Evolutionary conservation across 2,329 filamentous ascomycete species (phyloP), one percentile per base, ranked within the genome.

Genomic region (Pseudogymnoascus sp.): DNA sequence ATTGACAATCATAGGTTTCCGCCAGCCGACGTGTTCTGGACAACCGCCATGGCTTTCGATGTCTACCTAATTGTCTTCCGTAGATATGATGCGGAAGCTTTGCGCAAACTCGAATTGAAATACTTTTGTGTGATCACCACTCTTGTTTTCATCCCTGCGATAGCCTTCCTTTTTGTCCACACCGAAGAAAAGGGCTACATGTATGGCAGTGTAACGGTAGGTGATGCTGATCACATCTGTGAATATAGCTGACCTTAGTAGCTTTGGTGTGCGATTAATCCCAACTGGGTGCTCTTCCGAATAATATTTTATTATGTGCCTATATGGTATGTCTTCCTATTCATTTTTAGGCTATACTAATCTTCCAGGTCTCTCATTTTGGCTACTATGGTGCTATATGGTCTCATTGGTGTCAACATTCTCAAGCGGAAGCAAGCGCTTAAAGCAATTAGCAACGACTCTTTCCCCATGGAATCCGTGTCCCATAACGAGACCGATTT

Each of bases 31-130:
- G 84, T 86, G 1, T 78, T 88, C 55, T 91, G 86, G 88, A 88
- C 86, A 1, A 78, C 92, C 64, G 84, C 87, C 63, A 92, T 93
- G 89, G 88, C 89, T 0, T 80, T 87, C 68, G 92, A 92, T 70
- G 90, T 93, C 62, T 90, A 90, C 72, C 75, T 92, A n/a, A 91
- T 89, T 0, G 90, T 92, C 69, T 91, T 91, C 72, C 80, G 79
- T 70, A 88, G 88, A 67, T 91, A 86, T 67, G 84, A 89, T 63
- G 83, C 86, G 1, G 75, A 80, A n/a, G 80, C 82, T 61, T 75
- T 93, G 14, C 83, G 83, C 10, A 79, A 75, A 60, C 81, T 92
- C 72, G 90, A 93, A 71, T 81, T 86, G 58, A 85, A 82, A 63
- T 92, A 93, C 66, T 71, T 90, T 1, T 38, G 85, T 3, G 71